Evolutionary conservation across 257 asterid genomes (phyloP), one percentile per base, ranked within the genome.

Genomic region (Scutellaria minor): DNA sequence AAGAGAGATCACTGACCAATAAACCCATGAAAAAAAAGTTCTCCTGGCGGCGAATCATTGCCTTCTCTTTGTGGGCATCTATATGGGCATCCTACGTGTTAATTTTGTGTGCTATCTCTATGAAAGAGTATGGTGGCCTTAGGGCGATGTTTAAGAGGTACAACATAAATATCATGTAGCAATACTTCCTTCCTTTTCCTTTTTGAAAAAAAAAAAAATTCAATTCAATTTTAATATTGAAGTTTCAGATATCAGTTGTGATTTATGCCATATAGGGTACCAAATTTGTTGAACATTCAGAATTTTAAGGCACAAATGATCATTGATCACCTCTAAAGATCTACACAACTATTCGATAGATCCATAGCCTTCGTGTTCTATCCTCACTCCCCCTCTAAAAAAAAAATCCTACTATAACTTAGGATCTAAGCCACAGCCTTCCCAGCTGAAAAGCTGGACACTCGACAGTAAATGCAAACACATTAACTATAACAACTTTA

Each of bases 61-160:
- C 65, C 68, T 95, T 95, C 87, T 52, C 82, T 62, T 68, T 83
- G 24, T 95, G 99, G 97, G 84, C 88, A 57, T 80, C 79, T 62
- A 51, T 95, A 61, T 95, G 99, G 98, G 76, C 80, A 55, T 78
- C 83, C 62, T 95, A 90, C 69, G 56, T 86, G 71, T 73, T 92
- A 75, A 14, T 82, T 61, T 56, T 95, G 76, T 95, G 93, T 68
- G 87, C 87, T 55, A 70, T 92, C 64, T 82, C 92, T 54, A 79
- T 92, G 87, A 90, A 82, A 78, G 90, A 83, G 71, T 80, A 83
- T 79, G 99, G 96, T 47, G 92, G 96, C 68, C 91, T 95, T 8
- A 55, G 68, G 45, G 97, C 81, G 82, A 92, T 95, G 99, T 85
- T 90, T 80, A 85, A 78, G 78, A 95, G 97, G 99, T 95, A 85